phyloP scores from a whole-genome alignment of 2,329 filamentous ascomycete genomes.

The Plectosphaerella cucumerina region DNA sequence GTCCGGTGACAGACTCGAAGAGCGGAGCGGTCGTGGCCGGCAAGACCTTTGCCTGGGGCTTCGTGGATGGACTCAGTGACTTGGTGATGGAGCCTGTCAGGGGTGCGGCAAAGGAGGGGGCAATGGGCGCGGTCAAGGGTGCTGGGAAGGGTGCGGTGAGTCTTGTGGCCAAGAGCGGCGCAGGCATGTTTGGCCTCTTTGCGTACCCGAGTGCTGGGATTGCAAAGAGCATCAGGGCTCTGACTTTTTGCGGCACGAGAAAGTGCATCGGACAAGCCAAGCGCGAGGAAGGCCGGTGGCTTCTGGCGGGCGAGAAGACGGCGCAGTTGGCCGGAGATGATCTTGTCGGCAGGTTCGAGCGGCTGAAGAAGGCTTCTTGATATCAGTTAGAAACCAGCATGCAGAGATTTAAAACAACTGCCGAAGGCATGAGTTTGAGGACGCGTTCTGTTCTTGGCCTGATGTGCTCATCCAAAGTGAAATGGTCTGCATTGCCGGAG shows the following conservation, averaged over 20 bases:
- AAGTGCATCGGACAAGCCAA: slow-evolving; percentile 1
- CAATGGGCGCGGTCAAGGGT: slow-evolving; percentile 34
- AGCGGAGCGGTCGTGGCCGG: slow-evolving; percentile 37
- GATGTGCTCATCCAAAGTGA: too few species aligned
- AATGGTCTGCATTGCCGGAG: too few species aligned
- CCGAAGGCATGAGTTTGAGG: too few species aligned
- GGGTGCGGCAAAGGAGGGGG: slow-evolving; percentile 32
- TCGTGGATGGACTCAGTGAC: slow-evolving; percentile 40
- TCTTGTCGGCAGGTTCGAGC: too few species aligned
- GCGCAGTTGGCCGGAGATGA: too few species aligned
- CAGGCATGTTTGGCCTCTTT: slow-evolving; percentile 13
- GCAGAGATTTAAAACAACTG: too few species aligned
- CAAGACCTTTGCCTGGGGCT: slow-evolving; percentile 37
- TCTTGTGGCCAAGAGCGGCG: slow-evolving; percentile 9
- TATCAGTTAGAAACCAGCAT: too few species aligned
- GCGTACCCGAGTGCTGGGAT: slow-evolving; percentile 12
- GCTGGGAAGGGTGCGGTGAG: slow-evolving; percentile 34
- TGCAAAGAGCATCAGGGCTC: slow-evolving; percentile 8
- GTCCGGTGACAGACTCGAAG: slow-evolving; percentile 36
- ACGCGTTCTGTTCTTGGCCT: too few species aligned
- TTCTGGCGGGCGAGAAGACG: neutral
- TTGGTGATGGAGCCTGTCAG: slow-evolving; percentile 35
- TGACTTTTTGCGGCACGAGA: slow-evolving; percentile 2
- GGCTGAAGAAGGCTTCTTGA: too few species aligned
- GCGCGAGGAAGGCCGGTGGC: neutral